phyloP scores from a whole-genome alignment of 2,329 filamentous ascomycete species.

The Anthostomella pinea region DNA sequence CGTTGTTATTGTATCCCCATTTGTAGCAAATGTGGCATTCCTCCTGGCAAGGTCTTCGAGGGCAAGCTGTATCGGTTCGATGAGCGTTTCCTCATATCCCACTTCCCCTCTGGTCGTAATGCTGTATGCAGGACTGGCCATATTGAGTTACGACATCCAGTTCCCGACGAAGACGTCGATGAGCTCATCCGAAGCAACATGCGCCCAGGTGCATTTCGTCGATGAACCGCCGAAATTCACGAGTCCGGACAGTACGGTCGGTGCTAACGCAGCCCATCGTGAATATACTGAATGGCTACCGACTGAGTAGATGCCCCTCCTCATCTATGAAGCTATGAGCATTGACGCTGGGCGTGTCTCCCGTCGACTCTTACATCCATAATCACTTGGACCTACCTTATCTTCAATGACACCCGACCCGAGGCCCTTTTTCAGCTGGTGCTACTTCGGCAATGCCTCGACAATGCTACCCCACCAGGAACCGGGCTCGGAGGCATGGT shows the following conservation, averaged over 20 bases:
- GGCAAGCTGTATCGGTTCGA: constrained; percentile 7
- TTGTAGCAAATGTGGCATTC: constrained; percentile 2
- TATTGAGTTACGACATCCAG: constrained; percentile 10
- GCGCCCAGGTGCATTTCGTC: constrained; percentile 1
- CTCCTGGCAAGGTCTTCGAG: constrained; percentile 4
- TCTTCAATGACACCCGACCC: too few relatives aligned
- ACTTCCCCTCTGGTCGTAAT: not conserved
- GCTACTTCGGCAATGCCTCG: too few relatives aligned
- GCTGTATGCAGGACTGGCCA: constrained; percentile 6
- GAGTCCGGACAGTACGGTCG: constrained; percentile 1
- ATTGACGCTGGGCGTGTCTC: too few relatives aligned
- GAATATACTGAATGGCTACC: too few relatives aligned
- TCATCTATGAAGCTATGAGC: too few relatives aligned
- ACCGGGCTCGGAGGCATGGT: not conserved
- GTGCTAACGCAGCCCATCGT: not conserved
- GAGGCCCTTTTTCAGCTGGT: too few relatives aligned
- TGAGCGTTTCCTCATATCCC: constrained; percentile 5
- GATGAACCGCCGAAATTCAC: constrained; percentile 6
- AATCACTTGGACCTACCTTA: too few relatives aligned
- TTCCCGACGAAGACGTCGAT: constrained; percentile 8
- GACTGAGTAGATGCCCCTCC: too few relatives aligned
- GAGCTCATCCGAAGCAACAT: constrained; percentile 8
- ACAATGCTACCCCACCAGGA: not conserved
- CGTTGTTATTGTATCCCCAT: not conserved
- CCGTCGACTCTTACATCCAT: too few relatives aligned